Base-by-base conservation (phyloP, 441 rosid genomes). In the Pelargonium fulgidum region DNA sequence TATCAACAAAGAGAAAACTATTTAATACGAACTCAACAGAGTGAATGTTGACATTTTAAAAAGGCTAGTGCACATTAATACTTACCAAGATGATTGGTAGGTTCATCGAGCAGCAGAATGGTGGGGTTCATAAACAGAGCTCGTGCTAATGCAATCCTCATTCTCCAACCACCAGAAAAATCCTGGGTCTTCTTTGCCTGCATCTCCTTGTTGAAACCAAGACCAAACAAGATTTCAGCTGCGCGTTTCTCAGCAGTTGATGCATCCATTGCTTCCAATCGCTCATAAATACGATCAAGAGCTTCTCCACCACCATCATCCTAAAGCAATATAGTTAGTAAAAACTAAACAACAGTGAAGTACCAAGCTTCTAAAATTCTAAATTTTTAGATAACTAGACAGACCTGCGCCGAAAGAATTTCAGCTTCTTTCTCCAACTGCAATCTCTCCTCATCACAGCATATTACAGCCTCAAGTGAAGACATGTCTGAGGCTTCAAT, bases 91-190 rank as follows among this genome's bases (percentile, higher is more conserved):
- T 93, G 97, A 76, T 93, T 91, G 14, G 99, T 91, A 0, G 99
- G 97, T 73, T 91, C 99, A 81, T 93, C 98, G 68, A 93, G 94
- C 72, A 93, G 79, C 68, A 93, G 81, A 65, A 93, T 83, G 3
- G 99, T 93, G 8, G 99, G 97, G 77, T 89, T 91, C 69, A 93
- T 93, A 76, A 93, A 93, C 54, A 93, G 82, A 0, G 99, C 99
- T 5, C 97, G 82, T 10, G 97, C 99, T 47, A 93, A 79, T 0
- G 99, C 99, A 77, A 93, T 93, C 80, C 99, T 88, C 99, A 93
- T 93, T 73, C 97, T 91, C 99, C 99, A 93, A 16, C 99, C 97
- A 87, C 96, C 99, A 73, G 98, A 93, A 59, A 93, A 93, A 74
- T 93, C 99, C 64, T 80, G 79, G 0, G 99, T 85, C 74, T 93